Evolutionary conservation across 129 eudicot species (phyloP).

Genomic region (Apium graveolens): DNA sequence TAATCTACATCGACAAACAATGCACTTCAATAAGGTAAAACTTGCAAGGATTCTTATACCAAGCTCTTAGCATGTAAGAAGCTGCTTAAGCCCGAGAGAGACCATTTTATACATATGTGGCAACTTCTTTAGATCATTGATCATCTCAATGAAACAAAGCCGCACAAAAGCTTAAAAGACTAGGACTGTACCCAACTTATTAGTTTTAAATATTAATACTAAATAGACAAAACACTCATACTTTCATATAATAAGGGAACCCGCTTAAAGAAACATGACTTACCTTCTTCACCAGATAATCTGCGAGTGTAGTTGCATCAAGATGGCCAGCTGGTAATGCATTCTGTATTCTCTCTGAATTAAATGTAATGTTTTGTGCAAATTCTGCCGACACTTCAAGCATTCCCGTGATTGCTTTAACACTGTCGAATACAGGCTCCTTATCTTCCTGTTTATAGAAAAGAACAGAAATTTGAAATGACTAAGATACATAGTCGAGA

Average conservation of each 20-base stretch:
- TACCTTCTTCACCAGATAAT: constrained; percentile 97
- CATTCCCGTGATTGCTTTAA: constrained; percentile 78
- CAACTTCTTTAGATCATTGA: not conserved
- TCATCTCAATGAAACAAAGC: not conserved
- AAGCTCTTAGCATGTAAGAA: not conserved
- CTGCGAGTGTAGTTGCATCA: constrained; percentile 90
- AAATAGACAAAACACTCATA: not conserved
- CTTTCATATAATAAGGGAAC: not conserved
- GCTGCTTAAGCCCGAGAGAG: not conserved
- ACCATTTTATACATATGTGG: not conserved
- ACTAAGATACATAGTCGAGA: not conserved
- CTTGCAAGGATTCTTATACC: not conserved
- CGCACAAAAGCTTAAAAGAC: not conserved
- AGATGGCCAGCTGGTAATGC: constrained; percentile 95
- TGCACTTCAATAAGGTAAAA: not conserved
- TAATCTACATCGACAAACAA: not conserved
- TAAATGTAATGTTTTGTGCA: constrained; percentile 76
- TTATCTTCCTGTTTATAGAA: constrained; percentile 70
- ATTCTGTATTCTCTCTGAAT: constrained; percentile 62
- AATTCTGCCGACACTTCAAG: constrained; percentile 86
- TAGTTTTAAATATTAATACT: not conserved
- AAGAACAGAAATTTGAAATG: not conserved
- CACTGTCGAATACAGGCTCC: constrained; percentile 93
- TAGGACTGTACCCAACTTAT: not conserved
- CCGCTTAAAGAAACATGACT: constrained; percentile 8